A percentile compares a stretch with the other conserved stretches of the same genome.
These are phyloP conservation scores for Eremothecium sinecaudum DNA, from an alignment of 1,139 yeast species.

Conservation along the genomic window DNA sequence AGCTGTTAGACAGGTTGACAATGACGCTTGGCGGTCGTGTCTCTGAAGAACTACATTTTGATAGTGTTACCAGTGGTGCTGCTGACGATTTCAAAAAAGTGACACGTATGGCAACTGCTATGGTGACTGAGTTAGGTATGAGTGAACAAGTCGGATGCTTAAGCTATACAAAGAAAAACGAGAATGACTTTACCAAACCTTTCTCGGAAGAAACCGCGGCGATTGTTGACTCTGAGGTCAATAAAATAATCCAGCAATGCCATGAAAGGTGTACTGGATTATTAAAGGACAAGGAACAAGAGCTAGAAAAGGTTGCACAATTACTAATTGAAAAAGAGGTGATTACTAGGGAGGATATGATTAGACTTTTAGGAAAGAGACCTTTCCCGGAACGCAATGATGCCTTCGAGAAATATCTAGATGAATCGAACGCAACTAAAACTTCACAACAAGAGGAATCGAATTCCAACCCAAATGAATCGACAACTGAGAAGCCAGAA, in stretches of 20 bases:
- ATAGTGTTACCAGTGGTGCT: conserved; percentile 74
- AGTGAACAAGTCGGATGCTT: conserved; percentile 58
- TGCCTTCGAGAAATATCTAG: conserved; percentile 69
- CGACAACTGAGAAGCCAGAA: too few relatives aligned
- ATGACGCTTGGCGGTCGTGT: conserved; percentile 80
- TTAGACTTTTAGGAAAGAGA: conserved; percentile 59
- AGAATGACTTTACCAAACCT: conserved; percentile 53
- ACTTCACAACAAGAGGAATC: neutral
- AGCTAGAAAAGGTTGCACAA: conserved; percentile 62
- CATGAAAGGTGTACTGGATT: conserved; percentile 45
- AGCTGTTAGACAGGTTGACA: conserved; percentile 62
- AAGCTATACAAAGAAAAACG: conserved; percentile 41
- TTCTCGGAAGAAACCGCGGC: conserved; percentile 64
- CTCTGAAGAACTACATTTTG: conserved; percentile 66
- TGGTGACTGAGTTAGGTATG: conserved; percentile 75
- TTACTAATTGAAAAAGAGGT: conserved; percentile 61
- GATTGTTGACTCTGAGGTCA: conserved; percentile 56
- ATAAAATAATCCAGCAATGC: conserved; percentile 48
- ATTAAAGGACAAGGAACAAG: conserved; percentile 48
- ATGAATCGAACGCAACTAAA: conserved; percentile 29
- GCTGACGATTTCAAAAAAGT: conserved; percentile 75
- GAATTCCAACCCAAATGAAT: too few relatives aligned
- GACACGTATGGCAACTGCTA: conserved; percentile 65
- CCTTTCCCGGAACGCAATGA: conserved; percentile 72
- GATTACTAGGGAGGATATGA: conserved; percentile 74